Evolutionary conservation across 2,329 filamentous ascomycete genomes (phyloP), one percentile per base, ranked within the genome.

Genomic region (Phymatotrichopsis omnivora): DNA sequence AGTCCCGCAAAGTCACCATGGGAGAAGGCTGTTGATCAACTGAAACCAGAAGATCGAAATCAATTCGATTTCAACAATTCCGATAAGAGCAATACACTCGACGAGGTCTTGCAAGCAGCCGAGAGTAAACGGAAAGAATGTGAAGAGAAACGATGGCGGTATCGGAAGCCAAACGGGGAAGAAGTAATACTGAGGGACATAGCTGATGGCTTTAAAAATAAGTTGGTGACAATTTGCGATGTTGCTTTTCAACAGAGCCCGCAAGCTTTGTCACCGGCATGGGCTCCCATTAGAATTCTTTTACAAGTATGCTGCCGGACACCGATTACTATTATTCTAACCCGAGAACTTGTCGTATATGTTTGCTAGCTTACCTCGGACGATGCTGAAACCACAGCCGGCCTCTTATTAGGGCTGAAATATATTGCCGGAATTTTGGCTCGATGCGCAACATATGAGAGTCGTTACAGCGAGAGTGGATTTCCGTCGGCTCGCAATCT

Each of bases 251-350:
- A 52, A 34, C 54, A 52, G 33, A 56, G 59, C 30, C 57, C 57
- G 12, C 38, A 11, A 5, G 56, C 60, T 49, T 51, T 52, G 6
- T 31, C 57, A 28, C 37, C 60, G 16, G 57, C 57, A 16, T 60
- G 57, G 57, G 59, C 53, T 5, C 52, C 43, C 4, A 48, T 59
- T n/a, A 45, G 55, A n/a, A 30, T 59, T 28, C 33, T 60, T n/a
- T 37, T 61, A 14, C 49, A 57, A 40, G 54, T 58, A 14, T 8
- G 36, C 16, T 8, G n/a, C 24, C 12, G 2, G 30, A 42, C 19
- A 11, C 10, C 16, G 14, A 22, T 47, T 19, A 47, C n/a, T n/a
- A 35, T 7, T 29, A n/a, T n/a, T n/a, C n/a, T n/a, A n/a, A n/a
- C n/a, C n/a, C n/a, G n/a, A n/a, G n/a, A n/a, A n/a, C n/a, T n/a